Base-by-base conservation (phyloP, 1,139 yeast species). In the Sugiyamaella castrensis region DNA sequence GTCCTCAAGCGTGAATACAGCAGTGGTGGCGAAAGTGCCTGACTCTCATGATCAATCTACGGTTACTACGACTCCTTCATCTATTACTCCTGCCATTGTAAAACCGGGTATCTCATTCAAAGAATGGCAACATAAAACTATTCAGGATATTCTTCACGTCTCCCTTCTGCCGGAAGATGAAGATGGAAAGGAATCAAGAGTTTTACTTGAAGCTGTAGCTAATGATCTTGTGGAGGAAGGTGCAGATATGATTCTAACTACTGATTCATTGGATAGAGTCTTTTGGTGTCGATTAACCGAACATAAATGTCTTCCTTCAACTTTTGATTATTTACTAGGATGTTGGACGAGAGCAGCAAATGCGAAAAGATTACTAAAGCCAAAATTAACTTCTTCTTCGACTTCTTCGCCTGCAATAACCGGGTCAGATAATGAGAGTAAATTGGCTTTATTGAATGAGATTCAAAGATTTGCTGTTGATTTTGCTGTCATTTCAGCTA, bases 231-330 rank as follows among this genome's bases (percentile, higher is more conserved):
- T 32, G 26, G 51, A 50, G 4, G 61, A 57, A 30, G 31, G 39
- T 10, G 35, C 35, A 10, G 41, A 38, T 11, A 51, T 48, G 19
- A 19, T 43, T 3, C 50, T 64, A 24, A 50, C 56, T 1, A 47
- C 50, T 10, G 58, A 56, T 9, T 49, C 53, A n/a, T 53, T 67
- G 15, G 71, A 67, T 46, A 54, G 59, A 5, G 57, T 63, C 4
- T 44, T 66, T 12, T 62, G 66, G 54, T 40, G 59, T 19, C 59
- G 68, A 9, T 49, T 68, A 19, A 57, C 64, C 1, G 65, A 58
- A 16, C 52, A 53, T 13, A 40, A 48, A 13, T 51, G 57, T 37
- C 40, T 48, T 8, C 57, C 58, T 10, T 46, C 59, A 2, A 57
- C 57, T 7, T 60, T 60, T 47, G 60, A 57, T 37, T 61, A 60